Percentiles rank a stretch among this genome's conserved stretches.
phyloP scores from a whole-genome alignment of 148 eudicot species.

The Vaccinium darrowii region DNA sequence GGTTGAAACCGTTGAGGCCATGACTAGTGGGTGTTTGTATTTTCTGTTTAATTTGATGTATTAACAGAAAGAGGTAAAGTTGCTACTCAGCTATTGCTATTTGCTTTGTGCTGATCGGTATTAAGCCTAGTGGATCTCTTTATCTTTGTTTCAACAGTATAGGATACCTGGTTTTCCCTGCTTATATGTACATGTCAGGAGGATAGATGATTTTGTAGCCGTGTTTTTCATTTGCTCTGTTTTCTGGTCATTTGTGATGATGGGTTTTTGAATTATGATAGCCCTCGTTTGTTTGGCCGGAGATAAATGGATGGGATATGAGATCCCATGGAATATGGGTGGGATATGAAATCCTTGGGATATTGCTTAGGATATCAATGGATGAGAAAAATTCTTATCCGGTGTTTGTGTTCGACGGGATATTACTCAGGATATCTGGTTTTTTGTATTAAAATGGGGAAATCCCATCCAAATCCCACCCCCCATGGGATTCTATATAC shows the following conservation, averaged over 20 bases:
- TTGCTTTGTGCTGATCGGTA: not conserved
- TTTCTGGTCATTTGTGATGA: no score
- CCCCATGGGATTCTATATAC: no score
- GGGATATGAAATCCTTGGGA: no score
- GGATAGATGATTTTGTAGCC: not conserved
- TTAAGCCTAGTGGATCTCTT: not conserved
- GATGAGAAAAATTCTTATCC: no score
- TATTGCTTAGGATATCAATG: no score
- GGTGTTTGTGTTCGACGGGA: no score
- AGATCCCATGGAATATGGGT: no score
- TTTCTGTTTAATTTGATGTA: not conserved
- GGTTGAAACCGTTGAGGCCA: slow-evolving; percentile 62
- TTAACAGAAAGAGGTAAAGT: not conserved
- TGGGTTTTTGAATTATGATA: not conserved
- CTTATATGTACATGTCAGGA: not conserved
- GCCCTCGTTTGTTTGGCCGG: no score
- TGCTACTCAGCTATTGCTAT: not conserved
- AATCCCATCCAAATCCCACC: no score
- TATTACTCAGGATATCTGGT: no score
- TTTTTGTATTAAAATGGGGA: no score
- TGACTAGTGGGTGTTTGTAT: slow-evolving; percentile 18
- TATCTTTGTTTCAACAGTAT: not conserved
- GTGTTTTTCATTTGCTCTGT: not conserved
- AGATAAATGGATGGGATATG: no score
- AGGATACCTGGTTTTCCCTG: not conserved